A percentile compares a stretch with the other conserved stretches of the same genome.
Evolutionary conservation across 768 basidiomycete genomes (phyloP).

Genomic region (Hirschioporus abietinus): DNA sequence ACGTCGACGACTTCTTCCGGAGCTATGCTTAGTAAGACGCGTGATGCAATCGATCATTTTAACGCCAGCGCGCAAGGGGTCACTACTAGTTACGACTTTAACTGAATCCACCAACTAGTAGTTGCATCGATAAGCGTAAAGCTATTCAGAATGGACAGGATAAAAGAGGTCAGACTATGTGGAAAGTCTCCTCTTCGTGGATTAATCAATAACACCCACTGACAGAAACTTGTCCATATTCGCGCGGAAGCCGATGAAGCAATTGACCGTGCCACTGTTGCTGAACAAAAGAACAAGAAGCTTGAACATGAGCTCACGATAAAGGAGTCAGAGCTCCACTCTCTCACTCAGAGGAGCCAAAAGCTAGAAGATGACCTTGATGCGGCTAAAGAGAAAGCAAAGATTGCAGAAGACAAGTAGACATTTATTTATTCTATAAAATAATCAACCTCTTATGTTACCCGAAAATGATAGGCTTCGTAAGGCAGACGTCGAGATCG

Average conservation of each 20-base stretch:
- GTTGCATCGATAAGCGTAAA: too few relatives aligned
- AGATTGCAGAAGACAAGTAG: constrained; percentile 58
- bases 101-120: too few relatives aligned
- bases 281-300: constrained; percentile 80
- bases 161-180: neutral
- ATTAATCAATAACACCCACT: neutral
- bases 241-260: constrained; percentile 83
- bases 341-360: constrained; percentile 64
- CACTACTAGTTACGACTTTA: too few relatives aligned
- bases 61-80: too few relatives aligned
- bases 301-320: constrained; percentile 66
- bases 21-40: too few relatives aligned
- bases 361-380: constrained; percentile 65
- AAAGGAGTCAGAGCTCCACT: constrained; percentile 82
- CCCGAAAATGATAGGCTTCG: constrained; percentile 55
- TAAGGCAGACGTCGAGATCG: constrained; percentile 96
- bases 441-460: neutral
- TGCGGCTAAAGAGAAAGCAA: constrained; percentile 47
- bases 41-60: too few relatives aligned
- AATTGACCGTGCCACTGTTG: constrained; percentile 75
- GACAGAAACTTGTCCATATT: constrained; percentile 69
- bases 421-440: neutral
- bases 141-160: neutral
- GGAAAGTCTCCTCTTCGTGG: neutral
- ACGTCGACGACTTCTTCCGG: too few relatives aligned